Conservation (phyloP, 257 asterid species). For the Paraleonurus japonicus region DNA sequence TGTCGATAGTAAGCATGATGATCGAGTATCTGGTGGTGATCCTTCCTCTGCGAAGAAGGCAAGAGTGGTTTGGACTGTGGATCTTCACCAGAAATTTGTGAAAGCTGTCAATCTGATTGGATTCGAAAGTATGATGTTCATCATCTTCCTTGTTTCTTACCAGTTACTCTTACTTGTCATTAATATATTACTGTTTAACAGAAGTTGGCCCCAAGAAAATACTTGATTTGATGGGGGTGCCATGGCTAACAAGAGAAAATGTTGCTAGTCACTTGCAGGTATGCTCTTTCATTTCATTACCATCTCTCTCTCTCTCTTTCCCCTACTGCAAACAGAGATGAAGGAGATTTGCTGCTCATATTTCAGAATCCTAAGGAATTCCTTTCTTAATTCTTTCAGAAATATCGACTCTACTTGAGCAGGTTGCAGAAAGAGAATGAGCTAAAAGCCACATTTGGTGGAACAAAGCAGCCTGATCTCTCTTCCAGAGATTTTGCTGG, state of each 20-base stretch:
- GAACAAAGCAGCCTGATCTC: constrained; percentile 40
- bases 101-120: constrained; percentile 90
- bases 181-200: constrained; percentile 25
- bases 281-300: too few relatives aligned
- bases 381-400: constrained; percentile 46
- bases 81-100: constrained; percentile 94
- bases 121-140: constrained; percentile 55
- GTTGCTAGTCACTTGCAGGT: constrained; percentile 98
- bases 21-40: constrained; percentile 39
- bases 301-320: too few relatives aligned
- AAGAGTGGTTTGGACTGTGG: constrained; percentile 88
- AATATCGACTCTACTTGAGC: constrained; percentile 82
- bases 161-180: background rate
- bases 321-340: too few relatives aligned
- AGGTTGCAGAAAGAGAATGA: constrained; percentile 74
- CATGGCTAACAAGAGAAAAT: constrained; percentile 86
- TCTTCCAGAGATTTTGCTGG: constrained; percentile 38
- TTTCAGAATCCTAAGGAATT: constrained; percentile 5
- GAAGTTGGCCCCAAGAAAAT: constrained; percentile 95
- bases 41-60: constrained; percentile 63
- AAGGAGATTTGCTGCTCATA: background rate
- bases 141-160: background rate
- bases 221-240: constrained; percentile 83
- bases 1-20: constrained; percentile 41
- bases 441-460: constrained; percentile 39